A percentile compares a stretch with the other conserved stretches of the same genome.
Evolutionary conservation across 2,329 filamentous ascomycete species (phyloP).

Genomic region (Tolypocladium inflatum): DNA sequence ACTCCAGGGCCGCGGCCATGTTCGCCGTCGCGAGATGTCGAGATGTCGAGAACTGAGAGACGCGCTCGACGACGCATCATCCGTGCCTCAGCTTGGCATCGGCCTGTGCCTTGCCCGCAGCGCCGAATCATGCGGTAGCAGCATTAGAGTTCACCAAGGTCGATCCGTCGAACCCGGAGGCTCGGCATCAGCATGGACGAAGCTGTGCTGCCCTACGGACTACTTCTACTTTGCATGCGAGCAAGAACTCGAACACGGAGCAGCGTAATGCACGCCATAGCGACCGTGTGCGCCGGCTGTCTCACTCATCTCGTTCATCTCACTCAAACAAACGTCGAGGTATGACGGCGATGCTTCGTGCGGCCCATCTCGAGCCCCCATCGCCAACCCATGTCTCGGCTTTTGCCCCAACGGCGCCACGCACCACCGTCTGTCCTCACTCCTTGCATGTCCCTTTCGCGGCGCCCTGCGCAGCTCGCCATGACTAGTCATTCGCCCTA

Average conservation of each 20-base stretch:
- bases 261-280: not conserved
- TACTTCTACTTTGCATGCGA: not conserved
- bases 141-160: not conserved
- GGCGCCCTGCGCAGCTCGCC: not conserved
- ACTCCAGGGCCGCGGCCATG: not conserved
- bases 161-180: not conserved
- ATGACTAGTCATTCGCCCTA: not conserved
- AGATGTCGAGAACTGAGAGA: not conserved
- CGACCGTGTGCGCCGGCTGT: not conserved
- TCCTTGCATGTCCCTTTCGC: not conserved
- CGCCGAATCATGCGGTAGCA: not conserved
- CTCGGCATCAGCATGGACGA: not conserved
- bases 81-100: not conserved
- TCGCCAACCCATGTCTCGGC: constrained; percentile 1
- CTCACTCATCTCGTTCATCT: constrained; percentile 1
- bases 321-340: not conserved
- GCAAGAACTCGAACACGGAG: not conserved
- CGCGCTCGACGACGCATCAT: not conserved
- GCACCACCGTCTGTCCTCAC: not conserved
- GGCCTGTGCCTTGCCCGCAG: not conserved
- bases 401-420: not conserved
- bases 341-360: not conserved
- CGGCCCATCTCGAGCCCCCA: not conserved
- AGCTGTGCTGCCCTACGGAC: not conserved
- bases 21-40: not conserved